Conservation (phyloP, 495 filamentous ascomycete species). For the Aeminium ludgeri region DNA sequence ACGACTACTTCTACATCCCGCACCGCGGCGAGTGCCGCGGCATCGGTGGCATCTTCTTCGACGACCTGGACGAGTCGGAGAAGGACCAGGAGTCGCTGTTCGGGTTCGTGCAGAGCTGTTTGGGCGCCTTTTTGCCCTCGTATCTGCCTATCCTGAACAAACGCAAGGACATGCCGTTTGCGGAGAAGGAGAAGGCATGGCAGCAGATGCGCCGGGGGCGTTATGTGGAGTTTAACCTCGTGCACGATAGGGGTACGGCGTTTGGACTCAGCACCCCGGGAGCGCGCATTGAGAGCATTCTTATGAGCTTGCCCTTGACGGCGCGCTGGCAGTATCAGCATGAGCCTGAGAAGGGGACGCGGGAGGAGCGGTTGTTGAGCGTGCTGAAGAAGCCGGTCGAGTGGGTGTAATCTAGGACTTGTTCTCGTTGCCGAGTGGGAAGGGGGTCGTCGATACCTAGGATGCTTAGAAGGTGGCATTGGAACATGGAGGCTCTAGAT, state of each 20-base stretch:
- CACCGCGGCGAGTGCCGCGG: constrained; percentile 83
- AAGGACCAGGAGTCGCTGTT: constrained; percentile 85
- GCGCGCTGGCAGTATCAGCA: constrained; percentile 96
- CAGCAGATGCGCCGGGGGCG: constrained; percentile 82
- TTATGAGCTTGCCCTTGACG: constrained; percentile 91
- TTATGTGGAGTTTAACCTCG: constrained; percentile 97
- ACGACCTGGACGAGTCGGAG: constrained; percentile 76
- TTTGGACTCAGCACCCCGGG: constrained; percentile 91
- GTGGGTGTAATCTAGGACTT: constrained; percentile 48
- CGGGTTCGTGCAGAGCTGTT: constrained; percentile 70
- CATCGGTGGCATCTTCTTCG: constrained; percentile 95
- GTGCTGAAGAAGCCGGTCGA: constrained; percentile 74
- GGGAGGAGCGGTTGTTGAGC: constrained; percentile 60
- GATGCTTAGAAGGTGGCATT: too few relatives aligned
- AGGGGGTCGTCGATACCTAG: too few relatives aligned
- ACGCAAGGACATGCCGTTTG: constrained; percentile 82
- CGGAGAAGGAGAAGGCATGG: constrained; percentile 76
- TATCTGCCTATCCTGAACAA: constrained; percentile 78
- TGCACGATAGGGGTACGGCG: constrained; percentile 88
- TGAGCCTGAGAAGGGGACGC: constrained; percentile 51
- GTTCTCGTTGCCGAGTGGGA: too few relatives aligned
- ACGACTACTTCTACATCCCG: constrained; percentile 88
- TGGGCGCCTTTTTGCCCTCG: constrained; percentile 74
- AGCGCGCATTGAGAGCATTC: constrained; percentile 81
- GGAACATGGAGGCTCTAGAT: too few relatives aligned